These are phyloP conservation scores for Groenewaldozyma tartarivorans DNA, from an alignment of 805 yeast genomes.

Conservation along the genomic window DNA sequence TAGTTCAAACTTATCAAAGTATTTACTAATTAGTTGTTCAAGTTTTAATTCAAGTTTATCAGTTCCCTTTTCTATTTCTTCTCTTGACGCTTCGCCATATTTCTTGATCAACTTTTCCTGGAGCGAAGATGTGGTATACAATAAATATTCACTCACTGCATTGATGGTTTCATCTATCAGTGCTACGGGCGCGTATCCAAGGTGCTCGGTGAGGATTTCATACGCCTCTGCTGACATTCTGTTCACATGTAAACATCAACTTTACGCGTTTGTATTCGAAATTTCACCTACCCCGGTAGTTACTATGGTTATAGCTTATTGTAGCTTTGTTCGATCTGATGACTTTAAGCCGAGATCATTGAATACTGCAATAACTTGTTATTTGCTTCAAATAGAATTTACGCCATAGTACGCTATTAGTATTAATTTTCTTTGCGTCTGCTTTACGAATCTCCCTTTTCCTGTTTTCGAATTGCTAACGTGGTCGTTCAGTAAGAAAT, in stretches of 20 bases:
- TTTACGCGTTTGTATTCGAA: background rate
- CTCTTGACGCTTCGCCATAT: conserved; percentile 20
- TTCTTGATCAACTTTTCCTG: conserved; percentile 48
- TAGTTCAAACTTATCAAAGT: conserved; percentile 79
- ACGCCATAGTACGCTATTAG: too few relatives aligned
- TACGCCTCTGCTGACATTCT: conserved; percentile 3
- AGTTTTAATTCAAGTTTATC: conserved; percentile 69
- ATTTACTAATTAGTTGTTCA: conserved; percentile 66
- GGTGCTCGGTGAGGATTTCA: conserved; percentile 64
- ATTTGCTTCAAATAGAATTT: too few relatives aligned
- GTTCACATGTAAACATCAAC: conserved; percentile 2
- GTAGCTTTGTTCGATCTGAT: too few relatives aligned
- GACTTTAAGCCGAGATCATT: too few relatives aligned
- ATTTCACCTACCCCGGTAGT: background rate
- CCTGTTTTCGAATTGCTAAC: too few relatives aligned
- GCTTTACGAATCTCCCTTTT: too few relatives aligned
- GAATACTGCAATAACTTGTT: too few relatives aligned
- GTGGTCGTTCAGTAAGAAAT: too few relatives aligned
- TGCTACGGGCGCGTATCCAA: conserved; percentile 76
- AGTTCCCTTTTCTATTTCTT: conserved; percentile 65
- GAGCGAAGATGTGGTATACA: conserved; percentile 70
- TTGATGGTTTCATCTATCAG: conserved; percentile 81
- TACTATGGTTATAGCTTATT: background rate
- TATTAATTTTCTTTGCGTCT: too few relatives aligned
- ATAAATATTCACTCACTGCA: conserved; percentile 75